phyloP scores from a whole-genome alignment of 2,329 filamentous ascomycete genomes.

The Zymoseptoria brevis region DNA sequence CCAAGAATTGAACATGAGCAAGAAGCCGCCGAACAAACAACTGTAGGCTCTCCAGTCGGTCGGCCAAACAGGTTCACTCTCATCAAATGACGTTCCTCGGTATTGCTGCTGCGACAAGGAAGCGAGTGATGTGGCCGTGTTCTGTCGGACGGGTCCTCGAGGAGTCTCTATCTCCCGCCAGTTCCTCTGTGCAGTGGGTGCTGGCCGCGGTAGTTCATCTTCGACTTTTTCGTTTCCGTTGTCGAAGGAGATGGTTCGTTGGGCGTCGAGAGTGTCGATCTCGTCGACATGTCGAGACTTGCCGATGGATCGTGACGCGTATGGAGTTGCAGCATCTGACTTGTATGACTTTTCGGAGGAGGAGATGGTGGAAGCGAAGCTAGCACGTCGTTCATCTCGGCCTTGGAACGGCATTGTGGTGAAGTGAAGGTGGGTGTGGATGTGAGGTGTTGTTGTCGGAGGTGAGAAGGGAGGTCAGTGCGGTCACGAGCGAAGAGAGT shows the following conservation, averaged over 20 bases:
- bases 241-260: slow-evolving; percentile 13
- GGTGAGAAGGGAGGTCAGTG: background rate
- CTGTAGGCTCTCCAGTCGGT: slow-evolving; percentile 38
- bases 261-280: background rate
- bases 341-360: slow-evolving; percentile 13
- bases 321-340: slow-evolving; percentile 1
- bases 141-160: slow-evolving; percentile 9
- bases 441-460: background rate
- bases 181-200: background rate
- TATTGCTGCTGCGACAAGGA: slow-evolving; percentile 6
- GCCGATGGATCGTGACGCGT: slow-evolving; percentile 11
- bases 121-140: slow-evolving; percentile 5
- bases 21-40: slow-evolving; percentile 41
- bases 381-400: background rate
- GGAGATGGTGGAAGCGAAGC: background rate
- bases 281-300: slow-evolving; percentile 7
- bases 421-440: background rate
- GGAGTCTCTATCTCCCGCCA: slow-evolving; percentile 11
- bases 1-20: slow-evolving; percentile 39
- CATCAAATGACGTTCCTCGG: background rate
- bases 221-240: slow-evolving; percentile 2
- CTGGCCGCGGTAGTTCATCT: background rate
- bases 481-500: background rate
- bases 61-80: slow-evolving; percentile 37
- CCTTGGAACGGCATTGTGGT: background rate